A percentile compares a stretch with the other conserved stretches of the same genome.
Evolutionary conservation across 768 basidiomycete species (phyloP).

Genomic region (Gelatoporia subvermispora): DNA sequence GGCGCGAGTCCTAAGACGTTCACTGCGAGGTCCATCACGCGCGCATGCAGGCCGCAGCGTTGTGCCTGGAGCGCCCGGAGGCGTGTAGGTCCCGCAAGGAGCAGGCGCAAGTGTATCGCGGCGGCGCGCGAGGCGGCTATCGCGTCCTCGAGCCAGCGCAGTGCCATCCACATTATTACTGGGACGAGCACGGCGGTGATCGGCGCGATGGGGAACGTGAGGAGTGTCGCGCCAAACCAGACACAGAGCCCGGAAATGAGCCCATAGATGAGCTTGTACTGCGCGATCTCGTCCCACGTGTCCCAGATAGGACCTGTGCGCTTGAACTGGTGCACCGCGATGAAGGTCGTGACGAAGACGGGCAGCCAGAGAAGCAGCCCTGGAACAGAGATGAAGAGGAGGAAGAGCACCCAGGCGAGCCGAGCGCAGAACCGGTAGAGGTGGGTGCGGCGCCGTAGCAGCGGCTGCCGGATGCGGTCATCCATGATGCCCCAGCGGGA

Average conservation of each 20-base stretch:
- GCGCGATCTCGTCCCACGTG: conserved; percentile 87
- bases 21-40: conserved; percentile 63
- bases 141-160: conserved; percentile 86
- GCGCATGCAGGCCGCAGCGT: conserved; percentile 54
- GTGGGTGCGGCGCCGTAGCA: conserved; percentile 45
- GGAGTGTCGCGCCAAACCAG: conserved; percentile 47
- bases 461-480: conserved; percentile 71
- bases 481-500: conserved; percentile 71
- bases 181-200: conserved; percentile 62
- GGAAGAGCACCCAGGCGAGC: conserved; percentile 53
- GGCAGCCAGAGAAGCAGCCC: conserved; percentile 83
- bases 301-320: conserved; percentile 80
- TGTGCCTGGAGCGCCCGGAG: conserved; percentile 48
- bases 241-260: conserved; percentile 68
- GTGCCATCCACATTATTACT: conserved; percentile 80
- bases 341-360: conserved; percentile 65
- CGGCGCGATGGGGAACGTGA: conserved; percentile 59
- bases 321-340: conserved; percentile 71
- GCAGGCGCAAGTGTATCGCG: conserved; percentile 51
- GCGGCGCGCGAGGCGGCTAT: conserved; percentile 77
- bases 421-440: conserved; percentile 63
- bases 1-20: conserved; percentile 54
- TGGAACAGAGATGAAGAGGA: conserved; percentile 64
- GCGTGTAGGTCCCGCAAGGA: conserved; percentile 55
- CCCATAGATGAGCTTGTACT: conserved; percentile 84